Percentiles rank a stretch among this genome's conserved stretches.
These are phyloP conservation scores for Clarkia xantiana DNA, from an alignment of 345 rosid species.

Conservation along the genomic window DNA sequence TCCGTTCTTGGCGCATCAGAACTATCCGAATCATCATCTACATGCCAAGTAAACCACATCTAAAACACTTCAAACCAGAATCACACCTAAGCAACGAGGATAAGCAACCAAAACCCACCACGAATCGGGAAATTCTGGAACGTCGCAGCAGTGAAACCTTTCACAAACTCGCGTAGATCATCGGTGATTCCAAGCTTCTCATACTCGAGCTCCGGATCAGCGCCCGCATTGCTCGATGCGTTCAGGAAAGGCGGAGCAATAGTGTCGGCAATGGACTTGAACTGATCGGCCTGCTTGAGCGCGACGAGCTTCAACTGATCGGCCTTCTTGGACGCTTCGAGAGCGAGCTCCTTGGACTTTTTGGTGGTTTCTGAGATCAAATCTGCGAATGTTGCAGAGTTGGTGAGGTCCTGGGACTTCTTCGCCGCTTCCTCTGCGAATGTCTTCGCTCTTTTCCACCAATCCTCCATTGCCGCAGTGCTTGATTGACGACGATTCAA, in stretches of 20 bases:
- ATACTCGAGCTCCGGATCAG: slow-evolving; percentile 35
- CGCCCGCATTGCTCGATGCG: slow-evolving; percentile 24
- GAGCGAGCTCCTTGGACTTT: slow-evolving; percentile 77
- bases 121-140: slow-evolving; percentile 68
- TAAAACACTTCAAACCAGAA: neutral
- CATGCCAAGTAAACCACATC: slow-evolving; percentile 9
- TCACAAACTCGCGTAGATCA: slow-evolving; percentile 71
- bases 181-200: slow-evolving; percentile 64
- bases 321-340: slow-evolving; percentile 82
- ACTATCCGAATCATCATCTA: slow-evolving; percentile 35
- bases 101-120: slow-evolving; percentile 18
- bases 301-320: slow-evolving; percentile 59
- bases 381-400: slow-evolving; percentile 48
- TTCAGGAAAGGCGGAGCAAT: slow-evolving; percentile 48
- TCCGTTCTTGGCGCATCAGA: slow-evolving; percentile 23
- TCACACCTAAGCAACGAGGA: neutral
- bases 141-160: slow-evolving; percentile 64
- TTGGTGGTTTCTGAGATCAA: slow-evolving; percentile 80
- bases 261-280: slow-evolving; percentile 64
- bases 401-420: slow-evolving; percentile 52
- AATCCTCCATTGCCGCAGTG: slow-evolving; percentile 43
- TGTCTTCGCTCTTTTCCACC: slow-evolving; percentile 73
- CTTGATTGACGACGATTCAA: neutral
- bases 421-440: slow-evolving; percentile 83
- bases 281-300: slow-evolving; percentile 79